A percentile compares a stretch with the other conserved stretches of the same genome.
Conservation (phyloP, 495 filamentous ascomycete species). For the Annulohypoxylon maeteangense region DNA sequence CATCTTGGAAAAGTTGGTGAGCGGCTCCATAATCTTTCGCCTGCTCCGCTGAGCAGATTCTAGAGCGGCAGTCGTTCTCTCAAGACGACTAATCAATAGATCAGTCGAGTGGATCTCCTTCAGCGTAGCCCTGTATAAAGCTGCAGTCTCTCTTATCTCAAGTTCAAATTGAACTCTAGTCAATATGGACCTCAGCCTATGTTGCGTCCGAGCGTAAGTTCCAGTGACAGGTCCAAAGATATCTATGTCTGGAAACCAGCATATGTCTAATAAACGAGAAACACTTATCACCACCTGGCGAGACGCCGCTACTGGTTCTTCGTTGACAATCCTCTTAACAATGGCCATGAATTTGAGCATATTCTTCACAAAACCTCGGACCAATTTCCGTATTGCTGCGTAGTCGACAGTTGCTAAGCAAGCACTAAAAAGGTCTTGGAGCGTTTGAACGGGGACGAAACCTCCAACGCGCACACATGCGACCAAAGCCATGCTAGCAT, state of each 20-base stretch:
- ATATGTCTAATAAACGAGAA: slow-evolving; percentile 34
- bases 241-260: slow-evolving; percentile 29
- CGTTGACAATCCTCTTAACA: slow-evolving; percentile 12
- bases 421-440: slow-evolving; percentile 49
- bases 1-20: slow-evolving; percentile 12
- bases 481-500: slow-evolving; percentile 50
- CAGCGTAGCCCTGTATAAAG: slow-evolving; percentile 5
- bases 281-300: slow-evolving; percentile 31
- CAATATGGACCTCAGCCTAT: slow-evolving; percentile 8
- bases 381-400: slow-evolving; percentile 40
- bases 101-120: slow-evolving; percentile 10
- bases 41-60: slow-evolving; percentile 21
- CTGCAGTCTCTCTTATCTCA: slow-evolving; percentile 26
- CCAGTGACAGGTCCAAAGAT: slow-evolving; percentile 12
- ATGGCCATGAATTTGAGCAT: slow-evolving; percentile 19
- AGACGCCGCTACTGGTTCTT: slow-evolving; percentile 24
- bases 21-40: not conserved
- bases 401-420: slow-evolving; percentile 46
- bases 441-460: slow-evolving; percentile 34
- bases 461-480: slow-evolving; percentile 47
- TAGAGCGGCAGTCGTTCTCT: slow-evolving; percentile 9
- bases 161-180: slow-evolving; percentile 5
- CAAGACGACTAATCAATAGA: slow-evolving; percentile 4
- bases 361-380: slow-evolving; percentile 46
- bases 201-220: slow-evolving; percentile 1